A percentile compares a stretch with the other conserved stretches of the same genome.
These are phyloP conservation scores for Cucumis melo DNA, from an alignment of 306 rosid species.

Conservation along the genomic window DNA sequence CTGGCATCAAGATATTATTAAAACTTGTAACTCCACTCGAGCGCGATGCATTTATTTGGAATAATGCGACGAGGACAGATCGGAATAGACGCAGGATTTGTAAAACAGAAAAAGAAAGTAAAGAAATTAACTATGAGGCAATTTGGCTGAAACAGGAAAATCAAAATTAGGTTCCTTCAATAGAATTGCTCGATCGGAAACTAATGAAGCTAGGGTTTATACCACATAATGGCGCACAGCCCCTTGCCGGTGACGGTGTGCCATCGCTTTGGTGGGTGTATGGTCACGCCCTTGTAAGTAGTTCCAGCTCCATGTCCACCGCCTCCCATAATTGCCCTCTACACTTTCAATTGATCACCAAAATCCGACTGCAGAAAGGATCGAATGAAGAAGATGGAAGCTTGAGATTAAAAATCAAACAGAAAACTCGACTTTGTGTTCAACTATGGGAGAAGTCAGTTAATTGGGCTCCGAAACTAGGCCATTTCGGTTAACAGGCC, in stretches of 20 bases:
- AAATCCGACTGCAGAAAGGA: neutral
- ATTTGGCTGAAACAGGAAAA: neutral
- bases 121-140: neutral
- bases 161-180: neutral
- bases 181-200: neutral
- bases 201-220: neutral
- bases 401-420: neutral
- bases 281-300: conserved; percentile 32
- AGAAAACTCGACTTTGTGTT: neutral
- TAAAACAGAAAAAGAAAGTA: neutral
- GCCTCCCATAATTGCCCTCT: conserved; percentile 17
- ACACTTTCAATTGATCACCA: neutral
- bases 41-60: neutral
- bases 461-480: neutral
- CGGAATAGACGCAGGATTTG: neutral
- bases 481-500: neutral
- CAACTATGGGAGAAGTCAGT: neutral
- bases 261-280: conserved; percentile 73
- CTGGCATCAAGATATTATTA: no score
- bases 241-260: conserved; percentile 85
- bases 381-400: neutral
- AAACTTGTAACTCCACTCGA: neutral
- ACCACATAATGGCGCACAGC: conserved; percentile 96
- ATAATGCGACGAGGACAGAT: neutral
- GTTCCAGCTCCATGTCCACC: conserved; percentile 44